These are phyloP conservation scores for Dendrobium chrysotoxum DNA, from an alignment of 106 monocot genomes.

Conservation along the genomic window DNA sequence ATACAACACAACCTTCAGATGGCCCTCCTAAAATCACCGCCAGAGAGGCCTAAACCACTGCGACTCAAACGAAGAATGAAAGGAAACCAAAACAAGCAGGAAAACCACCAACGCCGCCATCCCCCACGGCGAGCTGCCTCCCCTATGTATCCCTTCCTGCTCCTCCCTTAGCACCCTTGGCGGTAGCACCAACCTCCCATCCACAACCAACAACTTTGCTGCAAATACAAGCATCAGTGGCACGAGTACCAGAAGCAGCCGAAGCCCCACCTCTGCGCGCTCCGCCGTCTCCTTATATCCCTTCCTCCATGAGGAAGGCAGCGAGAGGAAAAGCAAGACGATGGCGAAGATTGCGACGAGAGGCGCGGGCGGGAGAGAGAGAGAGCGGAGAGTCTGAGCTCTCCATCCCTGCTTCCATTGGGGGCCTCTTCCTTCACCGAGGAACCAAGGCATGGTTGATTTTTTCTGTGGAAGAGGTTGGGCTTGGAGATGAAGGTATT, in stretches of 20 bases:
- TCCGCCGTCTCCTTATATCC: conserved; percentile 36
- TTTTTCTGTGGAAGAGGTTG: no score
- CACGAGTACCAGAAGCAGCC: conserved; percentile 38
- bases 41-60: conserved; percentile 32
- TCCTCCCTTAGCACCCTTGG: conserved; percentile 23
- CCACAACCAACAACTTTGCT: conserved; percentile 11
- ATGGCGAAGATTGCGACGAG: conserved; percentile 73
- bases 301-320: conserved; percentile 44
- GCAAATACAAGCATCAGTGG: conserved; percentile 32
- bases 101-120: conserved; percentile 43
- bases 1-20: no score
- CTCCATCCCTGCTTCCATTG: conserved; percentile 71
- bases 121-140: conserved; percentile 72
- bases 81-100: conserved; percentile 49
- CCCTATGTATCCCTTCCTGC: conserved; percentile 32
- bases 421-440: conserved; percentile 31
- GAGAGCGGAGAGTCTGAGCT: conserved; percentile 27
- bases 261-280: conserved; percentile 29
- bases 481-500: neutral
- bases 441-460: conserved; percentile 18
- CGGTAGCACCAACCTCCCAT: conserved; percentile 22
- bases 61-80: conserved; percentile 31
- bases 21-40: conserved; percentile 3
- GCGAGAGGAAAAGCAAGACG: conserved; percentile 59
- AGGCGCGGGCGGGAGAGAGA: conserved; percentile 55